phyloP scores from a whole-genome alignment of 23 red algal genomes.

The Gracilaria gracilis region DNA sequence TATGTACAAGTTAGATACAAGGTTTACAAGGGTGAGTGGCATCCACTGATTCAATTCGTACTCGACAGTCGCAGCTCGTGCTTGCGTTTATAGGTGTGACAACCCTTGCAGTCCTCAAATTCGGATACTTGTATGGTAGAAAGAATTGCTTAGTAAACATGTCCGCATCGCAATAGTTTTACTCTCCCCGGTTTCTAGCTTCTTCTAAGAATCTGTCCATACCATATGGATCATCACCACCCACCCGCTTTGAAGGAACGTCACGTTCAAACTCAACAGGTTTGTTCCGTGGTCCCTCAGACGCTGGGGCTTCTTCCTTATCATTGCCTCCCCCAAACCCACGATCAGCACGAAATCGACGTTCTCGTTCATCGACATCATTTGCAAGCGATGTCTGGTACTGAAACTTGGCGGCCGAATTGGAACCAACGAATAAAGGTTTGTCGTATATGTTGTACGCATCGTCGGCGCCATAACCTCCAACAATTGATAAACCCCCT shows the following conservation, averaged over 20 bases:
- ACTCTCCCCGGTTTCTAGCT: constrained; percentile 15
- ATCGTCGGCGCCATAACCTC: constrained; percentile 85
- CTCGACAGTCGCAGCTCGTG: too few relatives aligned
- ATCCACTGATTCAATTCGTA: too few relatives aligned
- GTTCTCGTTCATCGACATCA: constrained; percentile 35
- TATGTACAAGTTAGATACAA: too few relatives aligned
- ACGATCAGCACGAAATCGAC: constrained; percentile 23
- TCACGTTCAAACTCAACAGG: constrained; percentile 93
- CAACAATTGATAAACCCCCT: constrained; percentile 43
- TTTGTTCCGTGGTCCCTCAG: constrained; percentile 48
- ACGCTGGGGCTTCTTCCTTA: not conserved
- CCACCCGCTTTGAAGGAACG: constrained; percentile 6
- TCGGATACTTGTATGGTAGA: too few relatives aligned
- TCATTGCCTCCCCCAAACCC: constrained; percentile 3
- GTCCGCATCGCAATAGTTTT: too few relatives aligned
- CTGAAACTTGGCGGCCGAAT: constrained; percentile 52
- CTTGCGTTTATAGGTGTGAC: too few relatives aligned
- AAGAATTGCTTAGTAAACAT: too few relatives aligned
- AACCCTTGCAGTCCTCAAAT: too few relatives aligned
- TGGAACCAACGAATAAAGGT: constrained; percentile 73
- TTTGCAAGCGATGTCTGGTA: constrained; percentile 19
- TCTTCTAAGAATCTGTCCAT: constrained; percentile 78
- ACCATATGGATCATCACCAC: constrained; percentile 77
- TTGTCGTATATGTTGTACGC: constrained; percentile 87
- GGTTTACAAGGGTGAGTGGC: too few relatives aligned